Evolutionary conservation across 208 protist species (phyloP).

Genomic region (Trypanosoma caninum): DNA sequence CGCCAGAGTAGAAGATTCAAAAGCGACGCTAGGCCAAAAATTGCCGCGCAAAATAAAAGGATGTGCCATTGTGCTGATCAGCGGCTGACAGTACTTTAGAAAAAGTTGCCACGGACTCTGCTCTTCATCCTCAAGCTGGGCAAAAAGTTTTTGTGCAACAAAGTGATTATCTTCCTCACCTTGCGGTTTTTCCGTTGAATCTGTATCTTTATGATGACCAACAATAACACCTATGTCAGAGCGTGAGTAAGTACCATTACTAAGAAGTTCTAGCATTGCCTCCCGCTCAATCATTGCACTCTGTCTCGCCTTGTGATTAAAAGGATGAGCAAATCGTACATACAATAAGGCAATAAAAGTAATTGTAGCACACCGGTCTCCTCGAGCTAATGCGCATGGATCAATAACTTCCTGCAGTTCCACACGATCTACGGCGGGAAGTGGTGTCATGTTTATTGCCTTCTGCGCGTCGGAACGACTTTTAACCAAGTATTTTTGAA

Average conservation of each 20-base stretch:
- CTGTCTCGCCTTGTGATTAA: conserved; percentile 82
- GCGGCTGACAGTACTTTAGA: conserved; percentile 71
- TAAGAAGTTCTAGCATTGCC: conserved; percentile 71
- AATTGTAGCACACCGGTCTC: conserved; percentile 54
- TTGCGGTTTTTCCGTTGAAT: conserved; percentile 11
- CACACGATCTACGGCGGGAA: conserved; percentile 34
- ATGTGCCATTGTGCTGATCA: conserved; percentile 71
- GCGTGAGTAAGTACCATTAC: conserved; percentile 30
- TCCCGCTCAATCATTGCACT: conserved; percentile 59
- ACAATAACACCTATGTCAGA: background rate
- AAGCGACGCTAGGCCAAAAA: conserved; percentile 85
- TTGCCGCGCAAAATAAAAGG: conserved; percentile 83
- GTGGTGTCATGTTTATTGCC: conserved; percentile 20
- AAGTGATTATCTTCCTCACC: conserved; percentile 26
- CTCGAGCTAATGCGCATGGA: conserved; percentile 62
- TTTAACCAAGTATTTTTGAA: conserved; percentile 18
- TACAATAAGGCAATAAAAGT: conserved; percentile 86
- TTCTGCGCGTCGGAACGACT: conserved; percentile 26
- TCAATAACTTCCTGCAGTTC: conserved; percentile 77
- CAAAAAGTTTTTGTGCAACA: conserved; percentile 25
- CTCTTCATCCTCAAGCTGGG: conserved; percentile 72
- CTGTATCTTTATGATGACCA: background rate
- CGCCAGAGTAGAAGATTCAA: conserved; percentile 76
- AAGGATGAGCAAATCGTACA: conserved; percentile 82
- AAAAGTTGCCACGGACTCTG: conserved; percentile 89